Evolutionary conservation across 2,329 filamentous ascomycete species (phyloP).

Genomic region (Aspergillus puulaauensis): DNA sequence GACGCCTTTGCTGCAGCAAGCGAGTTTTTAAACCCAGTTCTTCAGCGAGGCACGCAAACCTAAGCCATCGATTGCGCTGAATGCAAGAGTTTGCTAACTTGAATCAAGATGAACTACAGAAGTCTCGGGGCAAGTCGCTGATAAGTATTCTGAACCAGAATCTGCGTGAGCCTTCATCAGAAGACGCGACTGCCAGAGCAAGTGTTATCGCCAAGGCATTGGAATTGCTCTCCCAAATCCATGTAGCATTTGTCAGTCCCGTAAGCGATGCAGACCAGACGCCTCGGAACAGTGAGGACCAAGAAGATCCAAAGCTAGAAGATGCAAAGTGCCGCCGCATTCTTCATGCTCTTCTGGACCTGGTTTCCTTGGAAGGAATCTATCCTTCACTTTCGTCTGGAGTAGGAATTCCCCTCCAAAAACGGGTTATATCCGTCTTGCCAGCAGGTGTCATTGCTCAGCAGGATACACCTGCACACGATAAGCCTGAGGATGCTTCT

Average conservation of each 20-base stretch:
- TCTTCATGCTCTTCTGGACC: conserved; percentile 42
- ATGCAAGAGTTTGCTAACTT: conserved; percentile 28
- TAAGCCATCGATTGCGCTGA: conserved; percentile 8
- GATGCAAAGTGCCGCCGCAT: conserved; percentile 42
- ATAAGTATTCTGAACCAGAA: conserved; percentile 32
- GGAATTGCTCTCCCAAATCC: conserved; percentile 33
- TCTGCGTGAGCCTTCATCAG: conserved; percentile 6
- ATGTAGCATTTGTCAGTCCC: conserved; percentile 33
- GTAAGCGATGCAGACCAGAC: conserved; percentile 12
- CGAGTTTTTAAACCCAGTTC: conserved; percentile 38
- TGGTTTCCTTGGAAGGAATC: conserved; percentile 46
- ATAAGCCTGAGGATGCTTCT: conserved; percentile 25
- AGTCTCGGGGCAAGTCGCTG: conserved; percentile 33
- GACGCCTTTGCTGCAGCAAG: conserved; percentile 35
- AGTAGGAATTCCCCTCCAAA: conserved; percentile 45
- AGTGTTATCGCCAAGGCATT: conserved; percentile 35
- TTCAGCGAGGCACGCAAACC: conserved; percentile 41
- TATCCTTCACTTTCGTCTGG: conserved; percentile 45
- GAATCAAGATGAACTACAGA: conserved; percentile 40
- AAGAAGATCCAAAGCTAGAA: conserved; percentile 35
- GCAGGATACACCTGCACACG: conserved; percentile 21
- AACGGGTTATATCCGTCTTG: conserved; percentile 44
- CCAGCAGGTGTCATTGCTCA: conserved; percentile 44
- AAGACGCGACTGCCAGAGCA: conserved; percentile 22
- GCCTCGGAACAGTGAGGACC: conserved; percentile 1